Evolutionary conservation across 768 basidiomycete species (phyloP), one percentile per base, ranked within the genome.

Genomic region (Leucocoprinus leucothites): DNA sequence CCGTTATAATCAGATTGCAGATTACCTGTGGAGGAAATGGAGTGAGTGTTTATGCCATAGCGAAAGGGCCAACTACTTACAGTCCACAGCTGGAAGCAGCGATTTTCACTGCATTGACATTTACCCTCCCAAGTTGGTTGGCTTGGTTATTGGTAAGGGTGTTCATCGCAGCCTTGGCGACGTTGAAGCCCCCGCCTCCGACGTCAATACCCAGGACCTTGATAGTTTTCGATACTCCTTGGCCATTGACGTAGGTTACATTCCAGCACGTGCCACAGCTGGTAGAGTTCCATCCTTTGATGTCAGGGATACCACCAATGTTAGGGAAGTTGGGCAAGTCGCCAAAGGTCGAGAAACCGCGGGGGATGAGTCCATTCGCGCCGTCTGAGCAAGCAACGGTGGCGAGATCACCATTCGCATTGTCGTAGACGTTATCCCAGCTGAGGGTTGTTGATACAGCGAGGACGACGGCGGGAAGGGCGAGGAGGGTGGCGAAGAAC

Each of bases 241-340:
- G 45, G 3, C 46, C 31, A 51, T 69, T 68, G 25, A 71, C 71
- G 65, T 74, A 86, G 5, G 78, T 77, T 58, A 87, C 64, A 53
- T 74, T 50, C 83, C 82, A 88, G 68, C 86, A 87, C 14, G 77
- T 74, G 1, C 82, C 83, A 60, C 86, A 88, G 45, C 69, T 67
- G 2, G 66, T 53, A 0, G 82, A 84, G 65, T 82, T 74, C 66
- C 68, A 86, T 19, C 74, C 76, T 2, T 64, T 64, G 56, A 87
- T 69, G 28, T 74, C 80, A 16, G 72, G 70, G 0, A 74, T 78
- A 1, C 80, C 85, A 25, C 83, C 84, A 61, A 87, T 82, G 66
- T 73, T 63, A 1, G 86, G 84, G 72, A 84, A 87, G 43, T 66
- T 71, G 4, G 85, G 84, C 22, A 87, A 65, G 25, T 70, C 67